Base-by-base conservation (phyloP, 805 yeast genomes). In the Metschnikowia cerradonensis region DNA sequence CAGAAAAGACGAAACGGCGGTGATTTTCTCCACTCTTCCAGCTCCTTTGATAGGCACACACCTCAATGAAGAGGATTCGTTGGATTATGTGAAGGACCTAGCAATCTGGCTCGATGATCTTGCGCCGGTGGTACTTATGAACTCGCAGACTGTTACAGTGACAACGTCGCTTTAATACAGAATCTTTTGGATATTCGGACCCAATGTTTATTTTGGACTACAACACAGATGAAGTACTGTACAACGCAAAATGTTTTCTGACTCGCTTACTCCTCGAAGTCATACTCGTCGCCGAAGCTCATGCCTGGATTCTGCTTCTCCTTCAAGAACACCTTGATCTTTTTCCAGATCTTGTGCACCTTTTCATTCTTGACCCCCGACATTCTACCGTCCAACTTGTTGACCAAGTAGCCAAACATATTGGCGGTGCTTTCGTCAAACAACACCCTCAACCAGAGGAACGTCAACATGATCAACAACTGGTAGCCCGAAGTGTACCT, bases 81-180 rank as follows among this genome's bases (percentile, higher is more conserved):
- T 82, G 39, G 90, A 87, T 34, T 92, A 90, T 63, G 81, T 88
- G 14, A 82, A 83, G 50, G 84, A 85, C 58, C 72, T 92, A 47
- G 86, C 90, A 43, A 67, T 87, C 5, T 89, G 97, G 94, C 76
- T 92, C 50, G 80, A 82, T 41, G 89, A 80, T 4, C 70, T 94
- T 37, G 97, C 97, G 0, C 97, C 98, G 0, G 77, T 82, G 1
- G 64, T 94, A 64, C 67, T 94, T 54, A 77, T 94, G 49, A 92
- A 94, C 62, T 89, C 97, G 0, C 96, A 90, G 70, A 86, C 96
- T 0, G 90, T 94, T 76, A 94, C 99, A 0, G 99, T 92, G 2
- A 92, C 99, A 0, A 91, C 97, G 5, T 94, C 96, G 33, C 72
- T 92, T 54, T 91, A 70, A 36, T 30, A 10, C 14, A 35, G 38